phyloP scores from a whole-genome alignment of 345 rosid species.

The Lepidium aucheri region DNA sequence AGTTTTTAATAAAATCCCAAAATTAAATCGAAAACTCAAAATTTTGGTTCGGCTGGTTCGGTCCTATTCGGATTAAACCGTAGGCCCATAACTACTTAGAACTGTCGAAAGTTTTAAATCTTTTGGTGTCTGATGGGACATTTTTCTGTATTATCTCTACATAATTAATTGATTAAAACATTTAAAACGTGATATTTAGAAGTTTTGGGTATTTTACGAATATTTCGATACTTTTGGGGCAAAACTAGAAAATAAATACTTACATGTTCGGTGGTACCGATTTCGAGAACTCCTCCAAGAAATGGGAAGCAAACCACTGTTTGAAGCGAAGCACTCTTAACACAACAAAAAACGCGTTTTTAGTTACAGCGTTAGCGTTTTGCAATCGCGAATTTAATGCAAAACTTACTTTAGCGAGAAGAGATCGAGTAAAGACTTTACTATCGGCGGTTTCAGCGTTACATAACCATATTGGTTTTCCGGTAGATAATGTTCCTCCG shows the following conservation, averaged over 20 bases:
- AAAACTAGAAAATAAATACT: neutral
- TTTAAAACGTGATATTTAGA: neutral
- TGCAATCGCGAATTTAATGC: neutral
- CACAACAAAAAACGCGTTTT: constrained; percentile 17
- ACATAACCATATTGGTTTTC: constrained; percentile 66
- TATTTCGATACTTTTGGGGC: neutral
- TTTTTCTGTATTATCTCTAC: neutral
- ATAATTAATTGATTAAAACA: neutral
- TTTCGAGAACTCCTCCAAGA: constrained; percentile 71
- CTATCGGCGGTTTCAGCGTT: constrained; percentile 78
- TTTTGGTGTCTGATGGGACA: neutral
- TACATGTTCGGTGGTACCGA: constrained; percentile 85
- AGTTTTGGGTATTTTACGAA: neutral
- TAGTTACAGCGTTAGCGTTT: constrained; percentile 9
- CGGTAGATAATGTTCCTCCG: constrained; percentile 59
- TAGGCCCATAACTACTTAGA: too few relatives aligned
- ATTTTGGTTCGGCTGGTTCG: too few relatives aligned
- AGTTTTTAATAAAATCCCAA: too few relatives aligned
- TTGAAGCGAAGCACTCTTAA: constrained; percentile 72
- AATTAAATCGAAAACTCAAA: too few relatives aligned
- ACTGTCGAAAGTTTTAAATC: neutral
- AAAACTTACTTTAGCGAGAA: constrained; percentile 73
- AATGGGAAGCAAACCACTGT: constrained; percentile 82
- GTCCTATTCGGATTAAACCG: too few relatives aligned
- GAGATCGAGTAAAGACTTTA: constrained; percentile 80